Evolutionary conservation across 192 early-diverging fungal genomes (phyloP).

Genomic region (Phlyctochytrium arcticum): DNA sequence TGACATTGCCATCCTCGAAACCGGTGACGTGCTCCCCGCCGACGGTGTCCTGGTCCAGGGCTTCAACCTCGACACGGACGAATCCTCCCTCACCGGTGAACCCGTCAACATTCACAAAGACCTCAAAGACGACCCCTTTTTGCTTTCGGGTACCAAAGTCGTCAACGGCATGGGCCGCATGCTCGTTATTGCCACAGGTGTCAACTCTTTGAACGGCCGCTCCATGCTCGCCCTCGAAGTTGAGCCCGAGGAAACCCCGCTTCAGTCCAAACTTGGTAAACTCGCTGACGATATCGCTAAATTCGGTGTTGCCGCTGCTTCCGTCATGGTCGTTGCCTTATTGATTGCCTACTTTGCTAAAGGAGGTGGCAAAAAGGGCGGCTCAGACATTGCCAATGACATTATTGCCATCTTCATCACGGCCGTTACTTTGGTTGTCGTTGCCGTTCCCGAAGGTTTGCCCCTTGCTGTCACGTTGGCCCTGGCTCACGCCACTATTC

Average conservation of each 20-base stretch:
- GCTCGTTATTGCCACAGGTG: constrained; percentile 79
- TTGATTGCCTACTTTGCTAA: constrained; percentile 81
- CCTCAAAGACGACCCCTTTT: constrained; percentile 68
- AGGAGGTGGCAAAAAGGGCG: neutral
- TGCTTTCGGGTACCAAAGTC: constrained; percentile 91
- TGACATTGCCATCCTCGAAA: constrained; percentile 80
- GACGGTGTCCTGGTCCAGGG: constrained; percentile 80
- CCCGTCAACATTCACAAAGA: constrained; percentile 78
- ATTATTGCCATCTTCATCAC: constrained; percentile 72
- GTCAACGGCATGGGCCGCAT: constrained; percentile 84
- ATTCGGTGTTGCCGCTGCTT: constrained; percentile 77
- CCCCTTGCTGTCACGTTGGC: constrained; percentile 96
- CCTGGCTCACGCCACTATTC: constrained; percentile 87
- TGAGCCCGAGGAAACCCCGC: constrained; percentile 82
- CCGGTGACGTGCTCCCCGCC: constrained; percentile 93
- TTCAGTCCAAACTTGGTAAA: constrained; percentile 84
- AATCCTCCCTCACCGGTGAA: constrained; percentile 90
- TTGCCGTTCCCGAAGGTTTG: constrained; percentile 97
- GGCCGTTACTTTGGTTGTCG: constrained; percentile 91
- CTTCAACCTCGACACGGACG: constrained; percentile 82
- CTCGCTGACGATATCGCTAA: constrained; percentile 94
- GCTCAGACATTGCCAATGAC: constrained; percentile 3
- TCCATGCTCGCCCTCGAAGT: constrained; percentile 84
- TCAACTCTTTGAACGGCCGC: constrained; percentile 83
- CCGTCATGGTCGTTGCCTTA: constrained; percentile 82